Percentiles rank a stretch among this genome's conserved stretches.
These are phyloP conservation scores for Chytriomyces confervae DNA, from an alignment of 192 early-diverging fungal species.

Conservation along the genomic window DNA sequence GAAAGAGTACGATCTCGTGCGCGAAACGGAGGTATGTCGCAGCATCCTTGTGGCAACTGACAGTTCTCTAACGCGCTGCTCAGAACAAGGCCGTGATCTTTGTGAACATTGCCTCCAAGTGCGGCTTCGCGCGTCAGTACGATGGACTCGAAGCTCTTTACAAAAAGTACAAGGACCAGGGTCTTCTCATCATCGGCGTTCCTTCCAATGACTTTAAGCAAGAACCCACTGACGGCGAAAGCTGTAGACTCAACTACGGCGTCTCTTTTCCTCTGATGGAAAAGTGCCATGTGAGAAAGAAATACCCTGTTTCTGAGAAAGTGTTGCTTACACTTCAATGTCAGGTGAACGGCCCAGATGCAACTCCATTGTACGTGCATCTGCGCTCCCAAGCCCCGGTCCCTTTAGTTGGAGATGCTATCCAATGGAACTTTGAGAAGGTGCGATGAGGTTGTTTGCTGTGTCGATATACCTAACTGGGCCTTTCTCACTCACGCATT, in stretches of 20 bases:
- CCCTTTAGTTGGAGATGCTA: constrained; percentile 34
- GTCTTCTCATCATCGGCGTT: constrained; percentile 83
- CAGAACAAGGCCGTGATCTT: constrained; percentile 80
- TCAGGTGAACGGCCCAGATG: constrained; percentile 53
- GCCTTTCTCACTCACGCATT: too few species aligned
- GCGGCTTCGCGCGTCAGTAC: constrained; percentile 82
- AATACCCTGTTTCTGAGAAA: too few species aligned
- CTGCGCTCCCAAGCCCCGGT: constrained; percentile 42
- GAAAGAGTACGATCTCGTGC: neutral
- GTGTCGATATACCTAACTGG: too few species aligned
- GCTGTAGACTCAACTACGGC: constrained; percentile 74
- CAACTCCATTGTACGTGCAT: constrained; percentile 45
- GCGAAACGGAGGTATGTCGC: neutral
- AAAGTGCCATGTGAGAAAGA: constrained; percentile 73
- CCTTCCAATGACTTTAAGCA: constrained; percentile 86
- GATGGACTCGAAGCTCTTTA: constrained; percentile 49
- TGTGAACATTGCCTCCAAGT: constrained; percentile 90
- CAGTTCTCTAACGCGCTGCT: neutral
- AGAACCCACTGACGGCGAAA: constrained; percentile 36
- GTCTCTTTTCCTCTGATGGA: constrained; percentile 89
- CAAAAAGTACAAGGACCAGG: constrained; percentile 60
- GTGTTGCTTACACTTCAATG: neutral
- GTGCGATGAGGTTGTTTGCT: too few species aligned
- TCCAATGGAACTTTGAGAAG: constrained; percentile 58
- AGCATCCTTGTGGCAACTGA: neutral